Conservation (phyloP, 345 rosid genomes). For the Reutealis trisperma region DNA sequence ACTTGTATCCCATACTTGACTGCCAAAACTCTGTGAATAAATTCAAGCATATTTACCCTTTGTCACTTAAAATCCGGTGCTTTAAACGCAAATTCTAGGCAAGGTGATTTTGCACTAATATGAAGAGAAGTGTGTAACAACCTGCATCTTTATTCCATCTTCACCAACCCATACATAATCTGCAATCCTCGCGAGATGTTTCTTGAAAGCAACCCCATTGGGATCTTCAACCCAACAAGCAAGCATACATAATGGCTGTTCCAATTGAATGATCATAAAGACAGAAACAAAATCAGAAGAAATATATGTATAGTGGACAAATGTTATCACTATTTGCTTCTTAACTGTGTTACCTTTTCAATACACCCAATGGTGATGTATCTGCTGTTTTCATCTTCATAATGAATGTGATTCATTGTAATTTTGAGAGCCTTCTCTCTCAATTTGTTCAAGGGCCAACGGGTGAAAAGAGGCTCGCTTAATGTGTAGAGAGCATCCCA, state of each 20-base stretch:
- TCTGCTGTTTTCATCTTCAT: conserved; percentile 40
- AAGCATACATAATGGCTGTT: conserved; percentile 50
- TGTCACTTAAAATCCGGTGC: not conserved
- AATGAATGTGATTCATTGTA: conserved; percentile 24
- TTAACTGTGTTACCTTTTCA: not conserved
- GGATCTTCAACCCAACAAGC: conserved; percentile 76
- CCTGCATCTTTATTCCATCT: conserved; percentile 72
- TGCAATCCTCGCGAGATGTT: conserved; percentile 50
- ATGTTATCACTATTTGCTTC: too few relatives aligned
- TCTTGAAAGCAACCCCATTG: conserved; percentile 47
- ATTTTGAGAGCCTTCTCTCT: conserved; percentile 17
- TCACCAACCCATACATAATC: conserved; percentile 67
- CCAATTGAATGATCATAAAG: not conserved
- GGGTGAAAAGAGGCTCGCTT: conserved; percentile 6
- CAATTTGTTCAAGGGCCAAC: conserved; percentile 24
- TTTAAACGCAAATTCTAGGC: too few relatives aligned
- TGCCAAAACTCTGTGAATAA: conserved; percentile 17
- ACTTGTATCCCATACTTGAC: conserved; percentile 28
- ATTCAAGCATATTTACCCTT: too few relatives aligned
- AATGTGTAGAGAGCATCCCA: conserved; percentile 18
- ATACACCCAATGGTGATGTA: conserved; percentile 32
- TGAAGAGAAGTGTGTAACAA: not conserved
- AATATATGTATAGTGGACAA: not conserved
- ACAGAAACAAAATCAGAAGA: not conserved
- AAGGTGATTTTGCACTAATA: not conserved